Percentiles rank a stretch among this genome's conserved stretches.
Conservation (phyloP, 1,284 basidiomycete genomes). For the Ceratobasidium sp. region DNA sequence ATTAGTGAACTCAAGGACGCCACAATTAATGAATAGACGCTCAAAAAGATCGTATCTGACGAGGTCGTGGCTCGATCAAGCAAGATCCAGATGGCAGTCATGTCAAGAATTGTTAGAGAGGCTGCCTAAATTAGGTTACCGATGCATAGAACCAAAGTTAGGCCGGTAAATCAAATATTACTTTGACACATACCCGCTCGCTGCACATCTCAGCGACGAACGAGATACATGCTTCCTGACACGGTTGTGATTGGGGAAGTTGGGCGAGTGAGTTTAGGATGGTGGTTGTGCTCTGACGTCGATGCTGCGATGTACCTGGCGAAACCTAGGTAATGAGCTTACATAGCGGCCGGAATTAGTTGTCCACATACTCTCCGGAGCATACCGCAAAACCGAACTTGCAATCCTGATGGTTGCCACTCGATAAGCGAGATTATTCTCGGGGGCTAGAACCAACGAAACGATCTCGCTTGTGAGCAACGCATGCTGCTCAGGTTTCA, state of each 20-base stretch:
- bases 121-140: slow-evolving; percentile 14
- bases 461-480: slow-evolving; percentile 24
- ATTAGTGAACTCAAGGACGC: slow-evolving; percentile 65
- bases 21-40: slow-evolving; percentile 64
- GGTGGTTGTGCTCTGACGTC: slow-evolving; percentile 18
- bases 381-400: slow-evolving; percentile 23
- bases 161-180: neutral
- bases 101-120: slow-evolving; percentile 18
- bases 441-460: slow-evolving; percentile 9
- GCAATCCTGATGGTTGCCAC: slow-evolving; percentile 28
- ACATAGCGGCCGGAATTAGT: neutral
- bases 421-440: slow-evolving; percentile 2
- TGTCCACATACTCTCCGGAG: slow-evolving; percentile 8
- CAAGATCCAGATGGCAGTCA: slow-evolving; percentile 27
- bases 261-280: slow-evolving; percentile 25
- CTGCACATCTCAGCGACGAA: slow-evolving; percentile 32
- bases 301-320: slow-evolving; percentile 29
- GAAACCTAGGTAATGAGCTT: neutral
- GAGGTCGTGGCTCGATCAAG: slow-evolving; percentile 51
- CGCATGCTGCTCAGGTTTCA: slow-evolving; percentile 22
- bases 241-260: neutral
- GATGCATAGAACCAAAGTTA: neutral
- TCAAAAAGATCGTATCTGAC: slow-evolving; percentile 57
- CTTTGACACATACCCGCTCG: slow-evolving; percentile 1
- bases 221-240: slow-evolving; percentile 22